phyloP scores from a whole-genome alignment of 352 stramenopile species.

The Pilasporangium apinafurcum region DNA sequence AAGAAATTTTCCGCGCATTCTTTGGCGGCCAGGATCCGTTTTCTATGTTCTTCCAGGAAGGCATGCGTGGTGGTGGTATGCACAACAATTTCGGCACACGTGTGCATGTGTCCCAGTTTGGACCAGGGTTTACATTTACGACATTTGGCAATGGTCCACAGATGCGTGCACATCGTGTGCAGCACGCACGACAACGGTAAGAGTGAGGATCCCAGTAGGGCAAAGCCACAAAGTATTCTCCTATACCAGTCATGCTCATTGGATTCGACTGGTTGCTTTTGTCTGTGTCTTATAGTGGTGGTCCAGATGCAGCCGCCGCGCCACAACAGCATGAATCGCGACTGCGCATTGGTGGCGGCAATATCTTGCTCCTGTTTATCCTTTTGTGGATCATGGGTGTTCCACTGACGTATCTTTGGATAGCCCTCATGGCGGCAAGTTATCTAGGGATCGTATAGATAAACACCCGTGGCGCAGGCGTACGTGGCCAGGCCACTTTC shows the following conservation, averaged over 20 bases:
- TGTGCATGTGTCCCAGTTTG: slow-evolving; percentile 78
- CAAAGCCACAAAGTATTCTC: too few relatives aligned
- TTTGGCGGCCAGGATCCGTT: slow-evolving; percentile 81
- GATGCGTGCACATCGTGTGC: slow-evolving; percentile 38
- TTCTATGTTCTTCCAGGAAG: slow-evolving; percentile 80
- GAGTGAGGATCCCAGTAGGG: too few relatives aligned
- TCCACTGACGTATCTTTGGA: slow-evolving; percentile 74
- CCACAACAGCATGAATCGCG: slow-evolving; percentile 40
- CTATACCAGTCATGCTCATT: too few relatives aligned
- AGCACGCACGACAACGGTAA: slow-evolving; percentile 44
- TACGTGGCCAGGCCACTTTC: too few relatives aligned
- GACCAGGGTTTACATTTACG: slow-evolving; percentile 70
- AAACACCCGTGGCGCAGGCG: too few relatives aligned
- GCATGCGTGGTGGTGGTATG: slow-evolving; percentile 41
- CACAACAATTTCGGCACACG: slow-evolving; percentile 42
- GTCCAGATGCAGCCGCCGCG: too few relatives aligned
- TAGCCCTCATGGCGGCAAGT: slow-evolving; percentile 69
- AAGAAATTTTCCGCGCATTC: slow-evolving; percentile 80
- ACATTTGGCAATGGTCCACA: slow-evolving; percentile 53
- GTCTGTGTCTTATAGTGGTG: not conserved
- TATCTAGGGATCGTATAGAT: slow-evolving; percentile 71
- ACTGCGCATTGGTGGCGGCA: slow-evolving; percentile 61
- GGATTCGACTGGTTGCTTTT: not conserved
- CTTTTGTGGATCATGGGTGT: slow-evolving; percentile 78
- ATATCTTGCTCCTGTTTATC: slow-evolving; percentile 69